Evolutionary conservation across 345 rosid species (phyloP), one percentile per base, ranked within the genome.

Genomic region (Corchorus capsularis): DNA sequence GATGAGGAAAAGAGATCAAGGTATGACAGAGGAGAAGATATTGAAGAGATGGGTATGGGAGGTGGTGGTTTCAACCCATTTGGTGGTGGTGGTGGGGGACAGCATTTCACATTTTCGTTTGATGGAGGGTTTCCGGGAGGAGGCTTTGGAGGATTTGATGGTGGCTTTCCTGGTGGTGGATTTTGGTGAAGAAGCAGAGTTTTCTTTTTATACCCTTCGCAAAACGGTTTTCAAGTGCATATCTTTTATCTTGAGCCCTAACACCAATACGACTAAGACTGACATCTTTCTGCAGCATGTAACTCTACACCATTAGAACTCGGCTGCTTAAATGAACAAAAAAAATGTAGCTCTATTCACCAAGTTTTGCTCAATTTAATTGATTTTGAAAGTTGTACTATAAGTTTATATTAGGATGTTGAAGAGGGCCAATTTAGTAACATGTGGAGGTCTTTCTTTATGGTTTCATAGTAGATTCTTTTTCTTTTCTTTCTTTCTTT

Each of bases 111-210:
- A 12, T 96, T 93, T 76, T 91, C 90, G 62, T 96, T 89, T 78
- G 98, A 93, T 0, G 99, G 99, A 11, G 99, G 97, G 41, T 92
- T 93, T 77, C 97, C 94, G 1, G 97, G 97, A 34, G 95, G 89
- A 34, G 95, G 89, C n/a, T 85, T 83, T 72, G 92, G 93, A 9
- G 91, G 90, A 9, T 84, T 79, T 81, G 90, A 75, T 3, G 87
- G 89, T 19, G 94, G 97, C 13, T 86, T 87, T 82, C 96, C 90
- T 14, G 95, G 91, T 14, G 97, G 92, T 2, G 89, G 90, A 52
- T 91, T 56, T 20, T 41, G 19, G 12, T 71, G 56, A 62, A 45
- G 57, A 62, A 45, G 57, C 61, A 7, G 8, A 74, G 69, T 27
- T 37, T 66, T 73, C 7, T 7, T 49, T 57, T 14, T 0, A 53